Evolutionary conservation across 23 red algal species (phyloP).

Genomic region (Chondrus crispus): DNA sequence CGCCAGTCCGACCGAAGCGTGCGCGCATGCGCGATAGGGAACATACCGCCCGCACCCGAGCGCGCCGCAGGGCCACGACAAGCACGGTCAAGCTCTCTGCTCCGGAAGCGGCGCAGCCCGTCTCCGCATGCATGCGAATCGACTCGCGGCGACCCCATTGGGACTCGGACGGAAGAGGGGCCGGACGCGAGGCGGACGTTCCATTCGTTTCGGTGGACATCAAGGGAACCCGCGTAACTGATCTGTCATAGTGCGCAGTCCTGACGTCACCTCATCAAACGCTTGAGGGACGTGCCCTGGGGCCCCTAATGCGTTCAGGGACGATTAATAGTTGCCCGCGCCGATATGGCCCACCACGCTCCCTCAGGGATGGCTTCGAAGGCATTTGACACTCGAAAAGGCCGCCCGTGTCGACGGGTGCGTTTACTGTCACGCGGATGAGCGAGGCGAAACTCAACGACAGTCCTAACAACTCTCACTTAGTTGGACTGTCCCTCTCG

Average conservation of each 20-base stretch:
- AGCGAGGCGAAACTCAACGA: slow-evolving; percentile 58
- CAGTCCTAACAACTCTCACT: slow-evolving; percentile 15
- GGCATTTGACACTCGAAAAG: not conserved
- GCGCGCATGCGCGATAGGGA: no score
- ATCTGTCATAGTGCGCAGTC: slow-evolving; percentile 47
- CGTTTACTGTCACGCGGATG: slow-evolving; percentile 42
- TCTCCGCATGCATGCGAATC: no score
- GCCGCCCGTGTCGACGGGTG: slow-evolving; percentile 77
- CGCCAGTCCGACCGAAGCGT: no score
- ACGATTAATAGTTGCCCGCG: slow-evolving; percentile 24
- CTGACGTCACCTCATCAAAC: slow-evolving; percentile 80
- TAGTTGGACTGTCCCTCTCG: not conserved
- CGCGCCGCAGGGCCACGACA: no score
- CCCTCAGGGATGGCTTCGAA: slow-evolving; percentile 52
- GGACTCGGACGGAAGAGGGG: no score
- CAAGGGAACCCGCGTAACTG: slow-evolving; percentile 11
- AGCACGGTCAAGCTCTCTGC: no score
- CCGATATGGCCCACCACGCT: slow-evolving; percentile 76
- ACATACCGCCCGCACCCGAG: no score
- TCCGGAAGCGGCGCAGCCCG: no score
- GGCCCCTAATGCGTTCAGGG: slow-evolving; percentile 46
- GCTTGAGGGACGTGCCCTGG: slow-evolving; percentile 59
- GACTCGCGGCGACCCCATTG: no score
- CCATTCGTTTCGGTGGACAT: slow-evolving; percentile 13
- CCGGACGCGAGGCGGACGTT: no score